phyloP scores from a whole-genome alignment of 75 land plant genomes.

The Cunninghamia lanceolata region DNA sequence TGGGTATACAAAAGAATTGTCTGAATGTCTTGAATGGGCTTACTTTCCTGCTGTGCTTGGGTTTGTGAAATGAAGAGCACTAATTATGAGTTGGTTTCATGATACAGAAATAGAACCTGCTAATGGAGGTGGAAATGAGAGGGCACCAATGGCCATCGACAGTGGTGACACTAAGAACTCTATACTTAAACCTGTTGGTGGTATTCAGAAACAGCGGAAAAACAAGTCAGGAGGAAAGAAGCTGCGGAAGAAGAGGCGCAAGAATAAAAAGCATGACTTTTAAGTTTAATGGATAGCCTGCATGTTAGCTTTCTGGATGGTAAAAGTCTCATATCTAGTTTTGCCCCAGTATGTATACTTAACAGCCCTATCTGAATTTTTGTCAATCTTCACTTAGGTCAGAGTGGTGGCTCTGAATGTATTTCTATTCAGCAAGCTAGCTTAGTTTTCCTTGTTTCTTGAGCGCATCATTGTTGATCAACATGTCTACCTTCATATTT shows the following conservation, averaged over 20 bases:
- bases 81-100: neutral
- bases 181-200: constrained; percentile 2
- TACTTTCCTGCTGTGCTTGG: neutral
- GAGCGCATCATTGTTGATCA: neutral
- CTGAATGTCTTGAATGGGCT: neutral
- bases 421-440: neutral
- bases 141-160: constrained; percentile 9
- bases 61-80: neutral
- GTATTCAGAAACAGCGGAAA: neutral
- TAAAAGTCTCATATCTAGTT: neutral
- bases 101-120: neutral
- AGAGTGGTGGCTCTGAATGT: neutral
- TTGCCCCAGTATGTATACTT: neutral
- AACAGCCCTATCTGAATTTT: neutral
- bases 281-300: neutral
- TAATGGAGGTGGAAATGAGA: neutral
- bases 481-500: neutral
- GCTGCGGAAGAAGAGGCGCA: neutral
- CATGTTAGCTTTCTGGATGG: neutral
- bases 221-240: neutral
- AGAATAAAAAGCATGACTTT: neutral
- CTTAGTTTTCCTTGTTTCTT: neutral
- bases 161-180: neutral
- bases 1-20: neutral
- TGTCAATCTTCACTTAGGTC: neutral